Base-by-base conservation (phyloP, 345 rosid genomes). In the Noccaea bulbosa region DNA sequence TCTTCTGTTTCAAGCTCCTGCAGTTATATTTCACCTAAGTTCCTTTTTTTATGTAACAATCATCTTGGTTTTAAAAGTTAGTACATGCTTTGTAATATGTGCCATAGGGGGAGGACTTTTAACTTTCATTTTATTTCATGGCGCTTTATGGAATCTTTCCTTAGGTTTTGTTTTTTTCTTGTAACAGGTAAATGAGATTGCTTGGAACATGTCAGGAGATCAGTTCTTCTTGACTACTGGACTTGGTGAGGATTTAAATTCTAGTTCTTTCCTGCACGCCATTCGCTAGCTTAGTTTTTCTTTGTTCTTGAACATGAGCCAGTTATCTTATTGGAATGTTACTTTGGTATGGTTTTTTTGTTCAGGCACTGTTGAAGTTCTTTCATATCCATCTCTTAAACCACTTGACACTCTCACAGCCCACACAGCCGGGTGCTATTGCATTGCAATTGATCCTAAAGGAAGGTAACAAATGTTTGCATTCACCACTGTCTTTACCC, bases 371-470 rank as follows among this genome's bases (percentile, higher is more conserved):
- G 93, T 91, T 74, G 98, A 93, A 81, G 98, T 90, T 48, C 82
- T 90, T 40, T 50, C 89, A 65, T 93, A 93, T 65, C 96, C 97
- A 33, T 87, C 93, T 55, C 97, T 93, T 62, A 82, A 65, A 52
- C 87, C 91, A 53, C 77, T 88, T 14, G 91, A 88, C 59, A 93
- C 98, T 30, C 85, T 93, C 62, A 72, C 86, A 79, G 98, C 99
- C 74, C 99, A 94, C 76, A 86, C 99, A 61, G 99, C 99, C 8
- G 99, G 99, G 72, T 93, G 97, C 83, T 93, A 90, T 43, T 90
- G 98, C 83, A 93, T 93, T 77, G 98, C 93, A 65, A 90, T 90
- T 83, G 97, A 91, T 76, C 99, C 99, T 67, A 80, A 84, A 52
- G 96, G 96, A 83, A 87, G 92, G 99, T 91, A 71, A 71, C 78